Percentiles rank a stretch among this genome's conserved stretches.
Evolutionary conservation across 1,139 yeast genomes (phyloP).

Genomic region (Taiozyma onychis): DNA sequence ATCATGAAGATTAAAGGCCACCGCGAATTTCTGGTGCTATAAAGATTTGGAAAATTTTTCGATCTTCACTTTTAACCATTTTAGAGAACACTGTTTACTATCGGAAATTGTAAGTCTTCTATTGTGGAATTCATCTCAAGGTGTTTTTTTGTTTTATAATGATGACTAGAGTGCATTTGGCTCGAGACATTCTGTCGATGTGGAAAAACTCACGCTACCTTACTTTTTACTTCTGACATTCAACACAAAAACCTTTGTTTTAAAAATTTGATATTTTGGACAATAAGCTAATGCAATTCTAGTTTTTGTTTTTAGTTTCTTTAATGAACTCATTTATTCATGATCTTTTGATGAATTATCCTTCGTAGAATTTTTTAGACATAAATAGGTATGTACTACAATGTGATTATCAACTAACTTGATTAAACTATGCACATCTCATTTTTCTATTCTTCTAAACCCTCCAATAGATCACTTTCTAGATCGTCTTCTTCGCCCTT

Average conservation of each 20-base stretch:
- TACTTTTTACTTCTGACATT: slow-evolving; percentile 21
- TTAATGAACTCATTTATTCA: neutral
- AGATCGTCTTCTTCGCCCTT: slow-evolving; percentile 47
- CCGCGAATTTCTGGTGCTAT: neutral
- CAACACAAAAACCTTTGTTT: neutral
- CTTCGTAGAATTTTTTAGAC: neutral
- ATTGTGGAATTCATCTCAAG: neutral
- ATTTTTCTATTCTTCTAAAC: slow-evolving; percentile 18
- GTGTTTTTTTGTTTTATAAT: slow-evolving; percentile 4
- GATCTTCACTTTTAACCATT: neutral
- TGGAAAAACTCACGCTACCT: slow-evolving; percentile 75
- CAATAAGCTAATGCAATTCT: slow-evolving; percentile 2
- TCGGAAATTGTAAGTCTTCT: neutral
- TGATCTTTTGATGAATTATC: neutral
- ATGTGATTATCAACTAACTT: neutral
- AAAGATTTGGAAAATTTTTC: neutral
- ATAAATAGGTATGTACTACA: too few relatives aligned
- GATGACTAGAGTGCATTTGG: slow-evolving; percentile 74
- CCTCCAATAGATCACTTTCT: slow-evolving; percentile 35
- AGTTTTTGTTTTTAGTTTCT: neutral
- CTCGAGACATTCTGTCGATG: slow-evolving; percentile 89
- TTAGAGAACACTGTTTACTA: neutral
- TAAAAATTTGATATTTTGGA: neutral
- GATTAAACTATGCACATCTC: neutral
- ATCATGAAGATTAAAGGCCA: neutral